Base-by-base conservation (phyloP, 257 asterid genomes). In the Coffea canephora region DNA sequence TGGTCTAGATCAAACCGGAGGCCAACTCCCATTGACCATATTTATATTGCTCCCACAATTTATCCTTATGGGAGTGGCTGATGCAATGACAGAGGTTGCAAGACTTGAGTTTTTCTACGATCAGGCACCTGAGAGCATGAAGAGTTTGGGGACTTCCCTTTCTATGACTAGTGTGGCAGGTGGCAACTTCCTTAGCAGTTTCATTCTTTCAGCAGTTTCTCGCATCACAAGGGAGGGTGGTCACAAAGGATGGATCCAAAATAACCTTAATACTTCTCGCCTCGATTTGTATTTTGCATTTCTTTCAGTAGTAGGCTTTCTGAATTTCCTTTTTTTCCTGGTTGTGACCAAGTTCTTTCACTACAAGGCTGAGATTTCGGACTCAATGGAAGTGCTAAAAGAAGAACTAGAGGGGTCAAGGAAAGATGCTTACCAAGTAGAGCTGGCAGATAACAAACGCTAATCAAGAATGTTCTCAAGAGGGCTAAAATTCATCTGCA, bases 341-440 rank as follows among this genome's bases (percentile, higher is more conserved):
- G 78, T 86, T 67, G 71, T 87, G 79, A 86, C 91, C 8, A 92
- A 78, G 87, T 82, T 52, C 74, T 94, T 91, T 83, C 91, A 85
- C 78, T 93, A 94, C 78, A 94, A 87, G 88, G 96, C 96, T 0
- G 97, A 94, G 77, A 91, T 94, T 76, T 88, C 96, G 0, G 92
- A 89, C 70, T 91, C 97, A 0, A 85, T 91, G 94, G 88, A 77
- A 57, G 85, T 91, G 50, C 88, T 92, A 3, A 82, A 61, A 71
- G 91, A 88, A 78, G 95, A 91, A 84, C 81, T 92, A 55, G 80
- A 65, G 78, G 89, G 71, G 13, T 59, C 86, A 31, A 82, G 59
- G 18, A 74, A 11, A 25, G 15, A 34, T 5, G 48, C 55, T 73
- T 19, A 19, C 72, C 79, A 68, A 52, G 49, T 23, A 3, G 75